Evolutionary conservation across 805 yeast genomes (phyloP).

Genomic region (Nakazawaea pomicola): DNA sequence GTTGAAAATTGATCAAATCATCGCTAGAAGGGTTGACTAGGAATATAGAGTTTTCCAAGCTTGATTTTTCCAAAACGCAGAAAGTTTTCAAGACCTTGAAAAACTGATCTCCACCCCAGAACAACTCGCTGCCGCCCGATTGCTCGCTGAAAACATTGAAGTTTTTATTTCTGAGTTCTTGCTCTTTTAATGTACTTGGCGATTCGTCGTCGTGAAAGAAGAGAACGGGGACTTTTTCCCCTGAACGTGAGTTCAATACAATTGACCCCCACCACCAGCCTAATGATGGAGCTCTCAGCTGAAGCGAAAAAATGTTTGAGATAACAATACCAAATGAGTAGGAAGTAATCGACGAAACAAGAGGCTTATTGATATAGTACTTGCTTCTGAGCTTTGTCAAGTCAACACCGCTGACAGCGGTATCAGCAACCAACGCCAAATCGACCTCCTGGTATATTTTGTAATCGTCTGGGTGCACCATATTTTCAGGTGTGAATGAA

Average conservation of each 20-base stretch:
- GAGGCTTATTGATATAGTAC: constrained; percentile 45
- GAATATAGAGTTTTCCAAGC: constrained; percentile 66
- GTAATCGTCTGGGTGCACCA: constrained; percentile 33
- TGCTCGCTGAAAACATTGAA: constrained; percentile 71
- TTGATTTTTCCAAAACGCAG: constrained; percentile 62
- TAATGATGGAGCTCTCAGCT: constrained; percentile 74
- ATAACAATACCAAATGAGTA: constrained; percentile 67
- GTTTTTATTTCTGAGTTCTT: constrained; percentile 50
- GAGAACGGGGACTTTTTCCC: constrained; percentile 70
- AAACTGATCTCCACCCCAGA: constrained; percentile 92
- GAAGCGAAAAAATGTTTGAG: constrained; percentile 66
- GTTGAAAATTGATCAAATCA: constrained; percentile 57
- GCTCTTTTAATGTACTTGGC: constrained; percentile 64
- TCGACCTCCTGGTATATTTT: constrained; percentile 47
- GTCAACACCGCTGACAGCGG: background rate
- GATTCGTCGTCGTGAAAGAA: constrained; percentile 92
- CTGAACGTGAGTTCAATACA: constrained; percentile 61
- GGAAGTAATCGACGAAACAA: constrained; percentile 44
- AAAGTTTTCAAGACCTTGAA: constrained; percentile 46
- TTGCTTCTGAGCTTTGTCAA: background rate
- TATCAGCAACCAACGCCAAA: constrained; percentile 20
- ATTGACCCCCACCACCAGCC: constrained; percentile 94
- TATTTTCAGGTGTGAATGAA: constrained; percentile 65
- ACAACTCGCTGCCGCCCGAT: constrained; percentile 43
- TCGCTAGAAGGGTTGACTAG: constrained; percentile 74